Percentiles rank a stretch among this genome's conserved stretches.
Evolutionary conservation across 2,329 filamentous ascomycete species (phyloP).

Genomic region (Fusarium setosum): DNA sequence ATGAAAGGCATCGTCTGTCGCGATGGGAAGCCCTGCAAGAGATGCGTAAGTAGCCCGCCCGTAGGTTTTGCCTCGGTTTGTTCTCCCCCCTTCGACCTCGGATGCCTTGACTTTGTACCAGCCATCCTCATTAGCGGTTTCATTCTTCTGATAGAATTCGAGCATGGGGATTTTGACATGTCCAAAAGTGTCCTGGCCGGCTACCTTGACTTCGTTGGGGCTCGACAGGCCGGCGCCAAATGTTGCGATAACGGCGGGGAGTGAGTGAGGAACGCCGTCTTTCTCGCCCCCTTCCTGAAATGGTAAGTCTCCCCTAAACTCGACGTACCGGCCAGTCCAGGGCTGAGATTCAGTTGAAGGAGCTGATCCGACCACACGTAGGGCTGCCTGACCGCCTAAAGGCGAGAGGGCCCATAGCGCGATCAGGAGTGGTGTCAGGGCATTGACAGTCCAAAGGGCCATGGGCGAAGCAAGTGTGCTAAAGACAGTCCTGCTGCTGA

Average conservation of each 20-base stretch:
- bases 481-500: constrained; percentile 21
- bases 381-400: constrained; percentile 16
- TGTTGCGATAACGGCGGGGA: neutral
- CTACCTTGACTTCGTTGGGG: constrained; percentile 1
- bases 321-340: constrained; percentile 15
- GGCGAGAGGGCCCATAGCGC: constrained; percentile 17
- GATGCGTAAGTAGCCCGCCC: neutral
- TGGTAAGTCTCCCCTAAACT: constrained; percentile 4
- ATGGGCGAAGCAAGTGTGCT: constrained; percentile 11
- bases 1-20: neutral
- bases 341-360: neutral
- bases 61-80: neutral
- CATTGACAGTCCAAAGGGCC: neutral
- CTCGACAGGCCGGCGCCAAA: constrained; percentile 9
- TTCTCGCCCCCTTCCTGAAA: neutral
- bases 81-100: too few species aligned
- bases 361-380: constrained; percentile 5
- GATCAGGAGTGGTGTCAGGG: constrained; percentile 12
- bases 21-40: constrained; percentile 11
- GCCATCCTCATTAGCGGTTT: neutral
- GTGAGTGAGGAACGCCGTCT: neutral
- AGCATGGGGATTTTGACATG: constrained; percentile 22
- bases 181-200: constrained; percentile 18
- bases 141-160: neutral
- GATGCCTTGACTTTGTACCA: constrained; percentile 8